Conservation (phyloP, 371 early-diverging fungal genomes). For the Globomyces sp. region DNA sequence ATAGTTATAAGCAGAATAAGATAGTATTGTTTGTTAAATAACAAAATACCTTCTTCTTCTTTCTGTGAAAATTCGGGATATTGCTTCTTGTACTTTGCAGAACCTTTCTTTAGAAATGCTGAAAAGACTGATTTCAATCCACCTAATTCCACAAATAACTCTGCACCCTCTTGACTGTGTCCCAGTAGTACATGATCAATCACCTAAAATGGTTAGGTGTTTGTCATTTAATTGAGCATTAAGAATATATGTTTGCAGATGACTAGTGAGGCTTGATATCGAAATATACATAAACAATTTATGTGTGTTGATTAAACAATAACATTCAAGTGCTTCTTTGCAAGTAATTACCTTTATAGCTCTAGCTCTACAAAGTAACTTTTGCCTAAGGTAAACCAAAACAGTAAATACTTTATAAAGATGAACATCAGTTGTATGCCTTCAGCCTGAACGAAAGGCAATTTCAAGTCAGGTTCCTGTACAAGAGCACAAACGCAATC, state of each 20-base stretch:
- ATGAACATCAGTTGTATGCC: conserved; percentile 92
- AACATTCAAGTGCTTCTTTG: no score
- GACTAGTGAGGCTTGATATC: no score
- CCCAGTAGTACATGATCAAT: conserved; percentile 76
- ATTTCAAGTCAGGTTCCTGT: conserved; percentile 56
- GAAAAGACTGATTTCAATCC: conserved; percentile 73
- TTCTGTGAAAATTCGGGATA: conserved; percentile 49
- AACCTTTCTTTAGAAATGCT: conserved; percentile 72
- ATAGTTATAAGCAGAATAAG: no score
- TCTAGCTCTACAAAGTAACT: neutral
- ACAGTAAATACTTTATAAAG: conserved; percentile 64
- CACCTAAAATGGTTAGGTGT: conserved; percentile 82
- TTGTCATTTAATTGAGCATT: conserved; percentile 52
- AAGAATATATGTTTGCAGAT: conserved; percentile 54
- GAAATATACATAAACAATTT: no score
- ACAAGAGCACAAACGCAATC: conserved; percentile 67
- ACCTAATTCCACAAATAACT: conserved; percentile 2
- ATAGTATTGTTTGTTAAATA: no score
- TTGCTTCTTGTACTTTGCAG: conserved; percentile 58
- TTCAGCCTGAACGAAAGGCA: conserved; percentile 72
- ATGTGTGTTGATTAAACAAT: no score
- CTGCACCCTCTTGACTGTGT: neutral
- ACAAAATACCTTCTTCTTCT: conserved; percentile 62
- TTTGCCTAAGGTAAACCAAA: conserved; percentile 2
- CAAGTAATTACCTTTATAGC: no score